Evolutionary conservation across 768 basidiomycete genomes (phyloP), one percentile per base, ranked within the genome.

Genomic region (Dioszegia crocea): DNA sequence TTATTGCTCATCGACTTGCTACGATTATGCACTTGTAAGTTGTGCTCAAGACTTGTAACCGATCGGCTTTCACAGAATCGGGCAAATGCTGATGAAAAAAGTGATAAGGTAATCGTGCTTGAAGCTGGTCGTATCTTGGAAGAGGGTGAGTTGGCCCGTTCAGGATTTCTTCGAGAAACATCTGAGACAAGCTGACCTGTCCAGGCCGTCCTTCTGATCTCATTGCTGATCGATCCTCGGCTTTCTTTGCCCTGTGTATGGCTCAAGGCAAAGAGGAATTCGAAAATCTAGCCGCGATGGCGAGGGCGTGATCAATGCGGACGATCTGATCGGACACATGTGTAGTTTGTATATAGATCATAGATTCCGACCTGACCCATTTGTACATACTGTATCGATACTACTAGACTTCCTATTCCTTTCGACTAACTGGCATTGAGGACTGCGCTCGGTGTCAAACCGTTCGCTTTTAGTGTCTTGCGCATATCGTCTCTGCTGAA

Each of bases 381-480:
- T 36, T 51, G 49, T 51, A 51, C 27, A 51, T 51, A 49, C 27
- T 30, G 48, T 19, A 51, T 51, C 10, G 11, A 38, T 23, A 21
- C 36, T 17, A 24, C 47, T 48, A 17, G 29, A 46, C 45, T 21
- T 21, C 47, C 30, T 30, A 21, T 30, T 14, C 2, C 26, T n/a
- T 1, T 30, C 4, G 39, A 17, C 53, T 59, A 71, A 55, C 65
- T 72, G 16, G 70, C 70, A 57, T 65, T 66, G 24, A 72, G 47
- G 14, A 91, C 91, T 51, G 92, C 91, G 54, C 90, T 92, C 1
- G 92, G 92, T 19, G 91, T 92, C 61, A 97, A 79, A 4, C 90
- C 92, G 27, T 94, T 82, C 56, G 91, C 88, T 59, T 84, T 84
- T 65, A 97, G 75, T 21, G 86, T 85, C 75, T 85, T 87, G n/a